Conservation (phyloP, 2,329 filamentous ascomycete genomes). For the Calonectria pseudoreteaudii region DNA sequence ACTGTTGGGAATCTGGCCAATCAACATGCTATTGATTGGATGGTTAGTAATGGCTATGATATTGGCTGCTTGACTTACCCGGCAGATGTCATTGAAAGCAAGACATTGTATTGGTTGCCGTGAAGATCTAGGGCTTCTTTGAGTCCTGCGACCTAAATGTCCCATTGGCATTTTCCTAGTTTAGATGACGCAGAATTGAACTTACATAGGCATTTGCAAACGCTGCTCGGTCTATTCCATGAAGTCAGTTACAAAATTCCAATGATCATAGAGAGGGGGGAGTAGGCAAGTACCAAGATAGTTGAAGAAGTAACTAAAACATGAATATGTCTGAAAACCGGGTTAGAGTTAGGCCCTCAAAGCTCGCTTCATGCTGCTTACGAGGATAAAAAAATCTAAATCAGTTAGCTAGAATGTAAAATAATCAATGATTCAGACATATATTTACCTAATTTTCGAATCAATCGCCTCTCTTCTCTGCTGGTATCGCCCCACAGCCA, state of each 20-base stretch:
- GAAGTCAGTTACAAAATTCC: background rate
- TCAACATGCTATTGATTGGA: slow-evolving; percentile 45
- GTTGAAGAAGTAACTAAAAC: slow-evolving; percentile 18
- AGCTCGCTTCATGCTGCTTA: background rate
- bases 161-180: background rate
- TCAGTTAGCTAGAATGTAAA: background rate
- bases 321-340: slow-evolving; percentile 8
- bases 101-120: slow-evolving; percentile 8
- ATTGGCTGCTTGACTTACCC: background rate
- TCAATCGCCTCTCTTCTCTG: background rate
- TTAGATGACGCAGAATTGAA: background rate
- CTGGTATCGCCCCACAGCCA: slow-evolving; percentile 3
- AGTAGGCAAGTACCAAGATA: background rate
- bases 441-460: background rate
- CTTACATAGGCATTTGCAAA: slow-evolving; percentile 19
- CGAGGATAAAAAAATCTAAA: slow-evolving; percentile 4
- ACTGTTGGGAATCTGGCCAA: slow-evolving; percentile 69
- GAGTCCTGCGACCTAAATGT: slow-evolving; percentile 4
- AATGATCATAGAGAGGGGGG: background rate
- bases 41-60: background rate
- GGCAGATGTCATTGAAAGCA: slow-evolving; percentile 9
- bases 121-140: slow-evolving; percentile 3
- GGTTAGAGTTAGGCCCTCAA: background rate
- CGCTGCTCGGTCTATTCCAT: background rate
- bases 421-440: background rate